Evolutionary conservation across 1,139 yeast genomes (phyloP).

Genomic region (Debaryomyces fabryi): DNA sequence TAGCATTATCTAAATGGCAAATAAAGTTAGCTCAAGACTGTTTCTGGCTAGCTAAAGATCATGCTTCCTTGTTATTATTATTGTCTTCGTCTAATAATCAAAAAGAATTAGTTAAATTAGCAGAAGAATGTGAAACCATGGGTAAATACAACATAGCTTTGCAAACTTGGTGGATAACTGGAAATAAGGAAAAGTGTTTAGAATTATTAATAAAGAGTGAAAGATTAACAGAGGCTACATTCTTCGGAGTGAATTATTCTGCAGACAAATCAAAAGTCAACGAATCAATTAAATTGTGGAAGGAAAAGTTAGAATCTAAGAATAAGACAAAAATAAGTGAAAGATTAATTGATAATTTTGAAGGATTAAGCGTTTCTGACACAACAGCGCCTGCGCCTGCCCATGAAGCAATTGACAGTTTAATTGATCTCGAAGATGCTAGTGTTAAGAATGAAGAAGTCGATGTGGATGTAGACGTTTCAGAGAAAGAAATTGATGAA

Average conservation of each 20-base stretch:
- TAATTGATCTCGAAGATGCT: conserved; percentile 37
- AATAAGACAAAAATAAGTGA: conserved; percentile 65
- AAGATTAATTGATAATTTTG: conserved; percentile 50
- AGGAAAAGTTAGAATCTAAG: conserved; percentile 48
- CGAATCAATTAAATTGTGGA: conserved; percentile 66
- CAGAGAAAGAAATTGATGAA: conserved; percentile 13
- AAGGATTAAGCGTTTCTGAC: conserved; percentile 23
- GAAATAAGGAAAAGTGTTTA: conserved; percentile 66
- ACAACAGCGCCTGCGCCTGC: conserved; percentile 8
- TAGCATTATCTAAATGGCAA: conserved; percentile 77
- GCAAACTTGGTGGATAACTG: conserved; percentile 87
- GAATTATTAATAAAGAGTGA: conserved; percentile 69
- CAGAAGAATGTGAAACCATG: conserved; percentile 60
- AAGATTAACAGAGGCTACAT: conserved; percentile 81
- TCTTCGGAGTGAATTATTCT: conserved; percentile 78
- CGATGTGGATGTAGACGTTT: conserved; percentile 3
- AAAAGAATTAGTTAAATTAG: conserved; percentile 60
- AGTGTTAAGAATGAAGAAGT: conserved; percentile 17
- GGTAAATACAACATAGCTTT: conserved; percentile 92
- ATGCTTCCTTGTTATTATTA: conserved; percentile 77
- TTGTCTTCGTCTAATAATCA: conserved; percentile 81
- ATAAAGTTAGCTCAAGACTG: conserved; percentile 79
- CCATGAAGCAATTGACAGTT: conserved; percentile 21
- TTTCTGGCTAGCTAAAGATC: conserved; percentile 78
- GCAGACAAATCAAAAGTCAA: conserved; percentile 45